Conservation (phyloP, 202 grass and related monocot species). For the Saccharum hybrid region DNA sequence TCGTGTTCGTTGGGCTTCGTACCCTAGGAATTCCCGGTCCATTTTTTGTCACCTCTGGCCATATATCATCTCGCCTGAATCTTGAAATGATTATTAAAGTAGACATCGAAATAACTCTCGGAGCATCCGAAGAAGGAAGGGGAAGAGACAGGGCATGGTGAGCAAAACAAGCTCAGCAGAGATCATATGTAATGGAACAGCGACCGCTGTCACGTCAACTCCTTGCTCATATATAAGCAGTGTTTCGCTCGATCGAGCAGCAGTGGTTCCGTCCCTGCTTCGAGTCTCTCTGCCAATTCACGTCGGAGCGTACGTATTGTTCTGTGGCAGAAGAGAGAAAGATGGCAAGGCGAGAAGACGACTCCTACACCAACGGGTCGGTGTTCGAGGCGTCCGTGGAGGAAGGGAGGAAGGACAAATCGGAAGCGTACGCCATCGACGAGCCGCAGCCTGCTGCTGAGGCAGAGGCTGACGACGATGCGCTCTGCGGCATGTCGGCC, state of each 20-base stretch:
- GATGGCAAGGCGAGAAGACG: slow-evolving; percentile 67
- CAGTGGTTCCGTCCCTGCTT: background rate
- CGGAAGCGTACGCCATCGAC: slow-evolving; percentile 22
- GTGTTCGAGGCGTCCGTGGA: slow-evolving; percentile 63
- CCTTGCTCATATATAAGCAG: background rate
- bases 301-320: no score
- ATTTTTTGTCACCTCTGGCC: background rate
- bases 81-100: background rate
- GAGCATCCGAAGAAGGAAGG: background rate
- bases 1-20: background rate
- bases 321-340: background rate
- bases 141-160: slow-evolving; percentile 30
- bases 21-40: background rate
- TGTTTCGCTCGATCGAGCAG: background rate
- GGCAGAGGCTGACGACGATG: background rate
- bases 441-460: background rate
- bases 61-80: background rate
- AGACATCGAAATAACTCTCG: background rate
- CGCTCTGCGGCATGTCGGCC: slow-evolving; percentile 30
- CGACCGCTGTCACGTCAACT: background rate
- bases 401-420: slow-evolving; percentile 54
- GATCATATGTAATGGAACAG: background rate
- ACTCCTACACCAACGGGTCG: slow-evolving; percentile 58
- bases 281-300: background rate
- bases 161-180: slow-evolving; percentile 6